Conservation (phyloP, 2,329 filamentous ascomycete species). For the Endocalyx cinctus region DNA sequence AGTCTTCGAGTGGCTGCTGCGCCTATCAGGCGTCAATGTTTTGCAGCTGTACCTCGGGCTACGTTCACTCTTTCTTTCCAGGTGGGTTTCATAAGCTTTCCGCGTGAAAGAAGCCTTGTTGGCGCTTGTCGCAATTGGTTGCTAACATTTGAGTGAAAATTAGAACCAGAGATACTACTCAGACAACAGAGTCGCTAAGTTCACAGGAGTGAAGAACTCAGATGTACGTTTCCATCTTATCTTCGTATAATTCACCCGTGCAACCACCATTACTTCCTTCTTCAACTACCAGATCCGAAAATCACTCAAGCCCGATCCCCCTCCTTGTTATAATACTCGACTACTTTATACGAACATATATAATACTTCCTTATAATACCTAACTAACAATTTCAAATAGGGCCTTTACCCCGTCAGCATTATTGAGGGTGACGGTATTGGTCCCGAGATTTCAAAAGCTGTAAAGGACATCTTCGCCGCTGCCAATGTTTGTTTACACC, state of each 20-base stretch:
- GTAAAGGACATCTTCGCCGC: conserved; percentile 99
- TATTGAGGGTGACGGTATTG: conserved; percentile 99
- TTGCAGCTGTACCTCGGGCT: conserved; percentile 62
- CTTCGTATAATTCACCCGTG: too few relatives aligned
- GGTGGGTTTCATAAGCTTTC: conserved; percentile 48
- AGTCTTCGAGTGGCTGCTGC: conserved; percentile 73
- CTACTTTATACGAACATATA: too few relatives aligned
- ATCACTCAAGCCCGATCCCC: conserved; percentile 39
- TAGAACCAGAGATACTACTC: conserved; percentile 61
- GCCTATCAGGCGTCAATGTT: conserved; percentile 72
- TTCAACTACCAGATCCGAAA: conserved; percentile 26
- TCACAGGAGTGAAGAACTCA: conserved; percentile 82
- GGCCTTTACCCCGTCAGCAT: conserved; percentile 94
- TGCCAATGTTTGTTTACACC: conserved; percentile 64
- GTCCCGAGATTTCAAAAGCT: conserved; percentile 93
- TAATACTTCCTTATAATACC: too few relatives aligned
- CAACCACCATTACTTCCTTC: conserved; percentile 10
- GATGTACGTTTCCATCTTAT: too few relatives aligned
- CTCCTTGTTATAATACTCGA: too few relatives aligned
- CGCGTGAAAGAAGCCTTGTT: too few relatives aligned
- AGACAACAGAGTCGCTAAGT: conserved; percentile 72
- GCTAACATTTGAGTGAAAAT: conserved; percentile 19
- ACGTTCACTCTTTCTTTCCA: conserved; percentile 46
- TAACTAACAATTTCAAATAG: too few relatives aligned
- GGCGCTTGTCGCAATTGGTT: conserved; percentile 2